Evolutionary conservation across 371 early-diverging fungal genomes (phyloP).

Genomic region (Phascolomyces articulosus): DNA sequence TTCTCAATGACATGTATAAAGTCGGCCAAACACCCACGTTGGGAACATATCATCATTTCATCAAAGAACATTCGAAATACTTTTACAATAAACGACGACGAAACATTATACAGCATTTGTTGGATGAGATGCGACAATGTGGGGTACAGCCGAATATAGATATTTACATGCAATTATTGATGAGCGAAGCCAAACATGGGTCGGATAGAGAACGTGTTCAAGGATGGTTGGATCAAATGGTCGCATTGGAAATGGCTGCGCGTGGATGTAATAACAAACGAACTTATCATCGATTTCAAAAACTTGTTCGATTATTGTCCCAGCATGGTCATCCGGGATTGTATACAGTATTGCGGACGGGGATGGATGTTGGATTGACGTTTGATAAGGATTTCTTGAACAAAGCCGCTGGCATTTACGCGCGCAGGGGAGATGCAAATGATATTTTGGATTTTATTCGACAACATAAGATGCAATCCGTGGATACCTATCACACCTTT

Average conservation of each 20-base stretch:
- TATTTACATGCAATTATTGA: slow-evolving; percentile 19
- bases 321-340: slow-evolving; percentile 14
- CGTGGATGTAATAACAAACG: not conserved
- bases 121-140: slow-evolving; percentile 17
- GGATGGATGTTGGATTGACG: not conserved
- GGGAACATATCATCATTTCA: slow-evolving; percentile 12
- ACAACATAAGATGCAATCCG: not conserved
- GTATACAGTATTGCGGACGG: not conserved
- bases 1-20: slow-evolving; percentile 12
- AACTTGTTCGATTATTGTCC: slow-evolving; percentile 14
- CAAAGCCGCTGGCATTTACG: slow-evolving; percentile 6
- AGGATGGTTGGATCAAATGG: slow-evolving; percentile 7
- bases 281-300: slow-evolving; percentile 7
- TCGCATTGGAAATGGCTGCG: slow-evolving; percentile 17
- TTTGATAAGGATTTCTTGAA: slow-evolving; percentile 17
- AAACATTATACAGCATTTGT: slow-evolving; percentile 1
- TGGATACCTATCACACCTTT: slow-evolving; percentile 10
- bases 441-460: slow-evolving; percentile 12
- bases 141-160: slow-evolving; percentile 8
- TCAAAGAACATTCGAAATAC: slow-evolving; percentile 16
- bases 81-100: slow-evolving; percentile 9
- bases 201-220: not conserved
- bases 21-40: slow-evolving; percentile 13
- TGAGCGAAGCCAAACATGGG: slow-evolving; percentile 13
- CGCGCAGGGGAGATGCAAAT: slow-evolving; percentile 15